Conservation (phyloP, 148 eudicot species). For the Chenopodium berlandieri region DNA sequence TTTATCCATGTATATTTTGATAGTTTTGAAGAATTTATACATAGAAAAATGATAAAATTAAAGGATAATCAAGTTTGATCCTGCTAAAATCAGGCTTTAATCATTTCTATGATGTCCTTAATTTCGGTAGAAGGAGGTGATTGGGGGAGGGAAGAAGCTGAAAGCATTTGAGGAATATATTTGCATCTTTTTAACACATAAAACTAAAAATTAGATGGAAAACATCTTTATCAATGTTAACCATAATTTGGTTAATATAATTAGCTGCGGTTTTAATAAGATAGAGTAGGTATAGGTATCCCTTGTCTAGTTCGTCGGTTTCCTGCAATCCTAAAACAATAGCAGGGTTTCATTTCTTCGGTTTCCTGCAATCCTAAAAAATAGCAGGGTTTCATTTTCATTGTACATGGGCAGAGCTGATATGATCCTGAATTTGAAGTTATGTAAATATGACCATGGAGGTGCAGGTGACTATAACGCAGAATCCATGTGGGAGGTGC, state of each 20-base stretch:
- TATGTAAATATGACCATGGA: constrained; percentile 26
- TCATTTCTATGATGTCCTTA: no score
- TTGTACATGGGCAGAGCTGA: constrained; percentile 24
- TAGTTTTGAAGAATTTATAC: no score
- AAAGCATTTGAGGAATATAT: no score
- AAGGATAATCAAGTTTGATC: no score
- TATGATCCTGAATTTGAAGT: constrained; percentile 17
- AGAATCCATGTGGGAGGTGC: constrained; percentile 16
- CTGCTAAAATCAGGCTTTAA: no score
- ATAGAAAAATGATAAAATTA: no score
- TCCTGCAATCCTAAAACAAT: constrained; percentile 7
- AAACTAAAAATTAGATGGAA: not conserved
- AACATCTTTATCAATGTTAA: not conserved
- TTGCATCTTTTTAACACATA: no score
- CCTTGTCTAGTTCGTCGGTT: constrained; percentile 15
- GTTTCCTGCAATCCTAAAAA: constrained; percentile 13
- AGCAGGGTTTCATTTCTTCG: constrained; percentile 8
- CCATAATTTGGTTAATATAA: not conserved
- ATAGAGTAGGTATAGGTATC: not conserved
- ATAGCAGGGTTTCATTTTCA: constrained; percentile 16
- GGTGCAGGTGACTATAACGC: constrained; percentile 27
- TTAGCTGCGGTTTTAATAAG: not conserved
- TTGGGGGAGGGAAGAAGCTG: no score
- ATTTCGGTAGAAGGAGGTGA: no score
- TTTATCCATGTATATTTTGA: no score